Conservation (phyloP, 176 grass and related monocot genomes). For the Tuctoria greenei region DNA sequence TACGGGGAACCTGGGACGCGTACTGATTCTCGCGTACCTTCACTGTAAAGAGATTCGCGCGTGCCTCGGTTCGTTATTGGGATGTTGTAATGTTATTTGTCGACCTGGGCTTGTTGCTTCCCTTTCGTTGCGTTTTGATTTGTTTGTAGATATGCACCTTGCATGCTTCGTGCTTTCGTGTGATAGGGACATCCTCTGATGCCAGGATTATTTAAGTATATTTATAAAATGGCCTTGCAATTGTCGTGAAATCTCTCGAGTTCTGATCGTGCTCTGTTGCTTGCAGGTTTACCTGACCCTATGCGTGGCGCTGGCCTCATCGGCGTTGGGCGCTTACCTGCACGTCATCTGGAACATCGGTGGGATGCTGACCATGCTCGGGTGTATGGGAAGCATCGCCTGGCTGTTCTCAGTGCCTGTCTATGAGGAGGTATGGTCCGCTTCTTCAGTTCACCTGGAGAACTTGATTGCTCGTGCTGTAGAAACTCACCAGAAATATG, state of each 20-base stretch:
- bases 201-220: background rate
- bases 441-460: slow-evolving; percentile 27
- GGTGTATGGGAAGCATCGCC: slow-evolving; percentile 60
- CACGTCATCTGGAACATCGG: slow-evolving; percentile 85
- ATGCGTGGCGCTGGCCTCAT: slow-evolving; percentile 69
- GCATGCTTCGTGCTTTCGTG: background rate
- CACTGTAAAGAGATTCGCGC: background rate
- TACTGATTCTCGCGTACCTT: background rate
- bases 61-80: background rate
- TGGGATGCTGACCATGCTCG: slow-evolving; percentile 74
- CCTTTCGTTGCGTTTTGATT: background rate
- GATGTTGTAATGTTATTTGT: too few relatives aligned
- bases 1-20: background rate
- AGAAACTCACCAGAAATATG: slow-evolving; percentile 16
- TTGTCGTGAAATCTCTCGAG: background rate
- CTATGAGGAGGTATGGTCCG: slow-evolving; percentile 61
- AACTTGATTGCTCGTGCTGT: background rate
- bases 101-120: background rate
- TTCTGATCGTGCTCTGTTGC: background rate
- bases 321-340: slow-evolving; percentile 86
- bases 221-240: too few relatives aligned
- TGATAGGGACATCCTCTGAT: background rate
- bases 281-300: slow-evolving; percentile 93
- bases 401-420: slow-evolving; percentile 60
- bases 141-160: background rate